Conservation (phyloP, 805 yeast genomes). For the Naumovozyma dairenensis region DNA sequence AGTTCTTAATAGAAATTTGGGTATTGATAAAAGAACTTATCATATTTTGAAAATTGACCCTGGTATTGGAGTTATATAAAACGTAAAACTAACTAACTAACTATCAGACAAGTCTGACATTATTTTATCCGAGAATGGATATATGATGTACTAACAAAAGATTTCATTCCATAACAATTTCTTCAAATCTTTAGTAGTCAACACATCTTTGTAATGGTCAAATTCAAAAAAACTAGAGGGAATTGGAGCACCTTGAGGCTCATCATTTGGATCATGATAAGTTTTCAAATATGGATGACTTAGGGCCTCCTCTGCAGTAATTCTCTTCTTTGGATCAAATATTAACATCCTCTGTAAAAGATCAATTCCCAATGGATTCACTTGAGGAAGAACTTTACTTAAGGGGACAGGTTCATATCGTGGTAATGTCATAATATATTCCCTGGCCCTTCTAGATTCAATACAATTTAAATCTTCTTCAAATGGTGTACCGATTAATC, state of each 20-base stretch:
- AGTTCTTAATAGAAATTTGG: too few species aligned
- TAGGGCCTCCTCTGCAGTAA: slow-evolving; percentile 76
- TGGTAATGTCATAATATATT: slow-evolving; percentile 75
- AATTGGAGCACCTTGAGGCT: slow-evolving; percentile 75
- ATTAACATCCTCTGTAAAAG: slow-evolving; percentile 58
- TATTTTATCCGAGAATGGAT: too few species aligned
- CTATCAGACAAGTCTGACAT: too few species aligned
- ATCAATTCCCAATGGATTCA: slow-evolving; percentile 62
- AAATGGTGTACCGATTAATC: slow-evolving; percentile 79
- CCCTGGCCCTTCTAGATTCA: slow-evolving; percentile 76
- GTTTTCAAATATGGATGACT: slow-evolving; percentile 74
- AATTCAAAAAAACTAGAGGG: slow-evolving; percentile 85
- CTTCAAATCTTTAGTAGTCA: slow-evolving; percentile 68
- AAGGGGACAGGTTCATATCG: slow-evolving; percentile 31
- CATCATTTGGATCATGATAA: slow-evolving; percentile 94
- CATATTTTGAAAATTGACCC: too few species aligned
- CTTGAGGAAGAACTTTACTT: slow-evolving; percentile 34
- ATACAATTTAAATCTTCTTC: slow-evolving; percentile 68
- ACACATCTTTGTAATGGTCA: slow-evolving; percentile 72
- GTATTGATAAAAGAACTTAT: too few species aligned
- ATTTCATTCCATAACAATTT: slow-evolving; percentile 72
- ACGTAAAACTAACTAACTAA: too few species aligned
- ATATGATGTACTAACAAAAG: slow-evolving; percentile 10
- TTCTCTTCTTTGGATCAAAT: slow-evolving; percentile 75
- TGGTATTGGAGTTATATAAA: too few species aligned